Evolutionary conservation across 352 stramenopile species (phyloP).

Genomic region (Blastocystis sp.): DNA sequence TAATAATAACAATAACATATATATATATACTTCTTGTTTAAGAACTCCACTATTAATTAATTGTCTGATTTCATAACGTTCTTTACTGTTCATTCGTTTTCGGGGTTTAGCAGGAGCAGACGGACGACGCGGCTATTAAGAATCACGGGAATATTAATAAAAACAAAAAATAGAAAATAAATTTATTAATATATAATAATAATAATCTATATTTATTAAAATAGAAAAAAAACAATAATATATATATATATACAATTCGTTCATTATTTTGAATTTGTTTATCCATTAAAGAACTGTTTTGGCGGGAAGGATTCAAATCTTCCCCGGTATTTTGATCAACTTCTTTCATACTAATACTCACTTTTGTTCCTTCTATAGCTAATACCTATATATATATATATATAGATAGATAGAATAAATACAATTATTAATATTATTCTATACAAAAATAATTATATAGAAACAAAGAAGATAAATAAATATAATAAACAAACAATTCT

Average conservation of each 20-base stretch:
- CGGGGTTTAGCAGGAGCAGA: constrained; percentile 42
- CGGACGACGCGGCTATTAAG: not conserved
- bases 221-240: not conserved
- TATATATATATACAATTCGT: not conserved
- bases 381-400: no score
- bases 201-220: not conserved
- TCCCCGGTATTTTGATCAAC: constrained; percentile 76
- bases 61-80: constrained; percentile 86
- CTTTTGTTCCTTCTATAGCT: constrained; percentile 49
- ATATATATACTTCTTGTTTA: constrained; percentile 73
- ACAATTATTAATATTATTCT: no score
- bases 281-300: not conserved
- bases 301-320: constrained; percentile 58
- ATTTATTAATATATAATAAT: not conserved
- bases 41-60: constrained; percentile 89
- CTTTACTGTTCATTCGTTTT: constrained; percentile 76
- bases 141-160: not conserved
- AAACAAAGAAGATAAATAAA: no score
- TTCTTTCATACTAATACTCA: constrained; percentile 84
- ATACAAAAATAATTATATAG: no score
- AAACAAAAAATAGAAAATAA: not conserved
- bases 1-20: not conserved
- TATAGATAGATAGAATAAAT: no score
- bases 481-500: no score
- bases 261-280: not conserved